phyloP scores from a whole-genome alignment of 805 yeast species.

The Hanseniaspora lachancei region DNA sequence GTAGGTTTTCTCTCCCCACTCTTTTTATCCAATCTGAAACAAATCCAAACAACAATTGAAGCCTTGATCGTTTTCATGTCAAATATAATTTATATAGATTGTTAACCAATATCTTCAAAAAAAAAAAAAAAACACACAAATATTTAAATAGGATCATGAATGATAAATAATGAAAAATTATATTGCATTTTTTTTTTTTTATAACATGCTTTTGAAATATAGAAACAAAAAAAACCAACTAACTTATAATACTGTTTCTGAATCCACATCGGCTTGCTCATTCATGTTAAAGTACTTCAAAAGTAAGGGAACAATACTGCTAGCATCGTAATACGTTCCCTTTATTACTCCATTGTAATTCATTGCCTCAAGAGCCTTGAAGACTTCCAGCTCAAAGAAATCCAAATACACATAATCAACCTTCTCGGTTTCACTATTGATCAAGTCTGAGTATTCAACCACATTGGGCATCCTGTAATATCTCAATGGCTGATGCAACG shows the following conservation, averaged over 20 bases:
- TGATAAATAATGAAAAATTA: neutral
- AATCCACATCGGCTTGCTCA: neutral
- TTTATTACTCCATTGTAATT: neutral
- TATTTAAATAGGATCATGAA: slow-evolving; percentile 3
- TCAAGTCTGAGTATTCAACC: slow-evolving; percentile 35
- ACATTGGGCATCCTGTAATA: slow-evolving; percentile 66
- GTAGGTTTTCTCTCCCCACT: slow-evolving; percentile 11
- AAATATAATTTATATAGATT: slow-evolving; percentile 9
- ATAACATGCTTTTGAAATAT: neutral
- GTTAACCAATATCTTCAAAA: slow-evolving; percentile 7
- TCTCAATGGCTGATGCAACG: slow-evolving; percentile 47
- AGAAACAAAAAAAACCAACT: too few species aligned
- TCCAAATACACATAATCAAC: slow-evolving; percentile 71
- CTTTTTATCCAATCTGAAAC: too few species aligned
- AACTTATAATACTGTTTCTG: neutral
- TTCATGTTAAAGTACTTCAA: neutral
- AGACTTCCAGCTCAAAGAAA: slow-evolving; percentile 47
- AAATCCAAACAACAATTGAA: neutral
- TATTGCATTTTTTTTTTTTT: neutral
- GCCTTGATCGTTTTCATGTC: neutral
- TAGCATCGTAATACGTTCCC: neutral
- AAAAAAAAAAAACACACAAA: neutral
- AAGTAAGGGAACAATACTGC: neutral
- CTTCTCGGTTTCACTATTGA: slow-evolving; percentile 21
- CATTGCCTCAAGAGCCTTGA: slow-evolving; percentile 27